Conservation (phyloP, 2,329 filamentous ascomycete species). For the Penicillium sp. region DNA sequence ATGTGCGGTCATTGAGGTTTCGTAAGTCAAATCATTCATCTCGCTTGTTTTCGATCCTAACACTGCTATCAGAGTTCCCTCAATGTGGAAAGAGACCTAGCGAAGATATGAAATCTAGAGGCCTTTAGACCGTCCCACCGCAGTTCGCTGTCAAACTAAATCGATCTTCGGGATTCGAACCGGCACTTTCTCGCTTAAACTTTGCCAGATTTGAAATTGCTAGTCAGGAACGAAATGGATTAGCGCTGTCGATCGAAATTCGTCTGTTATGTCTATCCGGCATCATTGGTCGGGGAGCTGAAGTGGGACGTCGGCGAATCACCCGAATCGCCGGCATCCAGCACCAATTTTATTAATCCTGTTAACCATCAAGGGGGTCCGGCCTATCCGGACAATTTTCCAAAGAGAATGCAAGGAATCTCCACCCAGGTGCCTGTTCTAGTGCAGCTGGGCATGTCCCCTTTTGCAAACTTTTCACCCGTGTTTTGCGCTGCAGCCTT, state of each 20-base stretch:
- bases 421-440: background rate
- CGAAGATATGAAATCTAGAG: background rate
- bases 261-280: too few species aligned
- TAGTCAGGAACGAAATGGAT: too few species aligned
- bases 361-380: background rate
- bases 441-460: too few species aligned
- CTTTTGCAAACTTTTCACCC: too few species aligned
- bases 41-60: background rate
- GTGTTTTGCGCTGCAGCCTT: too few species aligned
- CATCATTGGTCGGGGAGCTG: too few species aligned
- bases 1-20: constrained; percentile 60
- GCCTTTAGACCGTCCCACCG: background rate
- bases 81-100: constrained; percentile 20
- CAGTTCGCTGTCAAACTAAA: background rate
- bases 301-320: too few species aligned
- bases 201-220: too few species aligned
- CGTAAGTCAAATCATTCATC: constrained; percentile 9
- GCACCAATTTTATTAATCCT: background rate
- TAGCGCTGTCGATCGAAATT: too few species aligned
- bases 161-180: too few species aligned
- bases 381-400: background rate
- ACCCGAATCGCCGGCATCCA: background rate
- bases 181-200: too few species aligned
- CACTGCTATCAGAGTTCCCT: constrained; percentile 12
- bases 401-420: background rate